phyloP scores from a whole-genome alignment of 2,329 filamentous ascomycete species.

The Neocucurbitaria cava region DNA sequence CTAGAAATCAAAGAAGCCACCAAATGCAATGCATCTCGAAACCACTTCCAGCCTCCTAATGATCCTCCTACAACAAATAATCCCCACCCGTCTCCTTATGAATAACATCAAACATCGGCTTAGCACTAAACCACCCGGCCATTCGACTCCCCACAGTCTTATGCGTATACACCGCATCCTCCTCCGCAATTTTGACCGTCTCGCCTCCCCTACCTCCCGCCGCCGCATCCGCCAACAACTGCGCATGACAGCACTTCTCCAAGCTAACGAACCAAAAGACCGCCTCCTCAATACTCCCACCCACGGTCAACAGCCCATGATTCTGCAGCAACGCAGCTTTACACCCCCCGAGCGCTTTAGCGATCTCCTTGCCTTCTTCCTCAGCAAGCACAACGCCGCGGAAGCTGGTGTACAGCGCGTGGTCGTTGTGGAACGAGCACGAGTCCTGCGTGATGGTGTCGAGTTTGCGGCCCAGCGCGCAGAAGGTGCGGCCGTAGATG shows the following conservation, averaged over 20 bases:
- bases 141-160: slow-evolving; percentile 67
- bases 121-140: slow-evolving; percentile 73
- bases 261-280: slow-evolving; percentile 63
- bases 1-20: not conserved
- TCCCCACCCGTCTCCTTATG: slow-evolving; percentile 66
- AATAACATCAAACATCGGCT: slow-evolving; percentile 74
- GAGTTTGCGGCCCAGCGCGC: slow-evolving; percentile 64
- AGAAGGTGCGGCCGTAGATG: slow-evolving; percentile 68
- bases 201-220: slow-evolving; percentile 67
- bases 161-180: slow-evolving; percentile 72
- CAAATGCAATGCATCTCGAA: not conserved
- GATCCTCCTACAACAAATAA: slow-evolving; percentile 55
- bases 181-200: slow-evolving; percentile 71
- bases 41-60: not conserved
- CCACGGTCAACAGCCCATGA: slow-evolving; percentile 61
- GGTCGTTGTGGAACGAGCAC: slow-evolving; percentile 62
- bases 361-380: slow-evolving; percentile 62
- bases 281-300: slow-evolving; percentile 57
- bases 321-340: slow-evolving; percentile 63
- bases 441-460: slow-evolving; percentile 67
- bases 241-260: slow-evolving; percentile 62
- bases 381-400: slow-evolving; percentile 61
- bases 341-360: slow-evolving; percentile 54
- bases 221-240: slow-evolving; percentile 61
- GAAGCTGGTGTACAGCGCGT: slow-evolving; percentile 60